Percentiles rank a stretch among this genome's conserved stretches.
phyloP scores from a whole-genome alignment of 352 stramenopile species.

The Phytophthora vignae region DNA sequence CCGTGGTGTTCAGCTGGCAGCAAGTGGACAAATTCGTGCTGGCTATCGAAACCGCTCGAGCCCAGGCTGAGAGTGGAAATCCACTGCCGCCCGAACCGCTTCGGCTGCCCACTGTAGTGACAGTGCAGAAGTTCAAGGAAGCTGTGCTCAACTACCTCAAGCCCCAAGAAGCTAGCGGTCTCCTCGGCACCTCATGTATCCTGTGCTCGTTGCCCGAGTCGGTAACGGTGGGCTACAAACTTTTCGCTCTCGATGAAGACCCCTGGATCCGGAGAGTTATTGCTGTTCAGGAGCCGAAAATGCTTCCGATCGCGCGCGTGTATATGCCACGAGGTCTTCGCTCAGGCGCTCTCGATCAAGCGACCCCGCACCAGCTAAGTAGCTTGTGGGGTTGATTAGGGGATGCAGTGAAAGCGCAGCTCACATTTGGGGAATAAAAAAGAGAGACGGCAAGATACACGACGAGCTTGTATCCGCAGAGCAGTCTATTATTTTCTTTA shows the following conservation, averaged over 20 bases:
- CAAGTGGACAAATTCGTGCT: slow-evolving; percentile 21
- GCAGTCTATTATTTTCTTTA: too few relatives aligned
- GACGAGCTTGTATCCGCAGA: too few relatives aligned
- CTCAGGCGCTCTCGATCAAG: slow-evolving; percentile 24
- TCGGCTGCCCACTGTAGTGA: slow-evolving; percentile 24
- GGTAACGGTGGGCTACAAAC: slow-evolving; percentile 15
- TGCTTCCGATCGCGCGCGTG: slow-evolving; percentile 20
- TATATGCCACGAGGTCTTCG: slow-evolving; percentile 31
- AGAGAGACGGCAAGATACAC: too few relatives aligned
- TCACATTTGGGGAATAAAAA: background rate
- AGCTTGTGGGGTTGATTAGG: slow-evolving; percentile 16
- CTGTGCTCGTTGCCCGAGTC: slow-evolving; percentile 23
- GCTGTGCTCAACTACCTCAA: slow-evolving; percentile 25
- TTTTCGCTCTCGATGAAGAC: slow-evolving; percentile 9
- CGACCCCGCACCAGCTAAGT: slow-evolving; percentile 3
- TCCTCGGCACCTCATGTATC: slow-evolving; percentile 23
- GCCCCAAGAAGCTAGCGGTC: background rate
- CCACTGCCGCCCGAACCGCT: slow-evolving; percentile 18
- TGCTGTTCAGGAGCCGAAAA: slow-evolving; percentile 4
- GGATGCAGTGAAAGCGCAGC: background rate
- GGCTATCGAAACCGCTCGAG: slow-evolving; percentile 31
- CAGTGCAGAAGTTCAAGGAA: slow-evolving; percentile 29
- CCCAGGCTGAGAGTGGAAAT: background rate
- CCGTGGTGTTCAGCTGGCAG: slow-evolving; percentile 24
- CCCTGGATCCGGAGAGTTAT: slow-evolving; percentile 18